Percentiles rank a stretch among this genome's conserved stretches.
Evolutionary conservation across 2,329 filamentous ascomycete genomes (phyloP).

Genomic region (Setomelanomma holmii): DNA sequence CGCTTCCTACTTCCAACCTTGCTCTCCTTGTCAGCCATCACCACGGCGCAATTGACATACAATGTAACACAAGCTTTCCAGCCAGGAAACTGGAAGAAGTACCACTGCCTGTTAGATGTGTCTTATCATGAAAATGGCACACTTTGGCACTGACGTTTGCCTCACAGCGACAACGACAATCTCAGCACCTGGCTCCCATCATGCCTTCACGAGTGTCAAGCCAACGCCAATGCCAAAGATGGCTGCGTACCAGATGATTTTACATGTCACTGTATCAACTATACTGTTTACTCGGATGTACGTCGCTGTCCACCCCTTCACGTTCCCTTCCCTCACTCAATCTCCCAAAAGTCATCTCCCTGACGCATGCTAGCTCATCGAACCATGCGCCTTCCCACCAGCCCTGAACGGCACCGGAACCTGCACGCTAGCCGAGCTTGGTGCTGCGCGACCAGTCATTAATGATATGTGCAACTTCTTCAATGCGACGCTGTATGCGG

Average conservation of each 20-base stretch:
- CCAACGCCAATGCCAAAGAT: conserved; percentile 22
- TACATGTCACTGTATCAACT: conserved; percentile 32
- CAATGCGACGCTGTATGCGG: conserved; percentile 30
- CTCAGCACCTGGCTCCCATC: conserved; percentile 15
- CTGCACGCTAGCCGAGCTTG: conserved; percentile 19
- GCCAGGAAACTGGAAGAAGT: conserved; percentile 27
- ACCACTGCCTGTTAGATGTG: conserved; percentile 29
- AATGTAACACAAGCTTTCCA: conserved; percentile 27
- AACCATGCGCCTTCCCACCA: conserved; percentile 25
- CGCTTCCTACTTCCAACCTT: no score
- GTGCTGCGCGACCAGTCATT: conserved; percentile 24
- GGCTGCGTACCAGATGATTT: conserved; percentile 32
- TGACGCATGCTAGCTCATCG: conserved; percentile 16
- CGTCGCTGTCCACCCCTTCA: background rate
- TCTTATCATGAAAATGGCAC: background rate
- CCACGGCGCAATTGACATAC: conserved; percentile 25
- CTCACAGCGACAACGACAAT: conserved; percentile 18
- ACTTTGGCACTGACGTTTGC: background rate
- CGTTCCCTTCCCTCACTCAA: background rate
- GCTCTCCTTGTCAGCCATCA: background rate
- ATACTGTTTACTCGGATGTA: conserved; percentile 26
- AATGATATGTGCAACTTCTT: conserved; percentile 34
- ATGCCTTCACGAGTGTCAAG: conserved; percentile 27
- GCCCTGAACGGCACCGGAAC: conserved; percentile 13
- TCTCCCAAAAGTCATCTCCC: background rate